Conservation (phyloP, 2,329 filamentous ascomycete species). For the Calonectria leucothoes region DNA sequence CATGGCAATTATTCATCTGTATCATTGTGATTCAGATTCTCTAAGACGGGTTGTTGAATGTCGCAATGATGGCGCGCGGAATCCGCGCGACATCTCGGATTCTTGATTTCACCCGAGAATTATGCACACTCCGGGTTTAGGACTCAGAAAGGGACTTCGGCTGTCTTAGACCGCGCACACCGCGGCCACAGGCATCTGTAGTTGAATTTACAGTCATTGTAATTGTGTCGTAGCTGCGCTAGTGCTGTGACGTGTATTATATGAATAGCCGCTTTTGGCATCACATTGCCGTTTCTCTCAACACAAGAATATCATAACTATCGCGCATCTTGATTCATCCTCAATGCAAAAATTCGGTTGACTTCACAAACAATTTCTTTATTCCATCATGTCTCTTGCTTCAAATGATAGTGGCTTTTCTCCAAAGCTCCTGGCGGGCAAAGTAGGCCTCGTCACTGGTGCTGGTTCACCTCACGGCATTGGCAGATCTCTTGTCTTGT, state of each 20-base stretch:
- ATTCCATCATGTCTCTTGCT: neutral
- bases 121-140: neutral
- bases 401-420: slow-evolving; percentile 7
- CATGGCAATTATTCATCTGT: neutral
- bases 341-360: neutral
- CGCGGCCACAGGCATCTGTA: neutral
- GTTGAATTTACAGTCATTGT: neutral
- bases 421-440: slow-evolving; percentile 15
- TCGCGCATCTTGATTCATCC: neutral
- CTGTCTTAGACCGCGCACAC: neutral
- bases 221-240: neutral
- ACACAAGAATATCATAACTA: neutral
- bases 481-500: slow-evolving; percentile 37
- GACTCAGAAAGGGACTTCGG: neutral
- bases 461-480: slow-evolving; percentile 43
- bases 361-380: neutral
- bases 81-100: neutral
- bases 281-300: neutral
- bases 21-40: neutral
- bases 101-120: neutral
- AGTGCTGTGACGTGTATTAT: neutral
- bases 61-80: neutral
- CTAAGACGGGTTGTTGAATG: neutral
- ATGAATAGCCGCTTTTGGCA: neutral
- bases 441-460: slow-evolving; percentile 42